Evolutionary conservation across 2,329 filamentous ascomycete species (phyloP).

Genomic region (Pseudogymnoascus sp.): DNA sequence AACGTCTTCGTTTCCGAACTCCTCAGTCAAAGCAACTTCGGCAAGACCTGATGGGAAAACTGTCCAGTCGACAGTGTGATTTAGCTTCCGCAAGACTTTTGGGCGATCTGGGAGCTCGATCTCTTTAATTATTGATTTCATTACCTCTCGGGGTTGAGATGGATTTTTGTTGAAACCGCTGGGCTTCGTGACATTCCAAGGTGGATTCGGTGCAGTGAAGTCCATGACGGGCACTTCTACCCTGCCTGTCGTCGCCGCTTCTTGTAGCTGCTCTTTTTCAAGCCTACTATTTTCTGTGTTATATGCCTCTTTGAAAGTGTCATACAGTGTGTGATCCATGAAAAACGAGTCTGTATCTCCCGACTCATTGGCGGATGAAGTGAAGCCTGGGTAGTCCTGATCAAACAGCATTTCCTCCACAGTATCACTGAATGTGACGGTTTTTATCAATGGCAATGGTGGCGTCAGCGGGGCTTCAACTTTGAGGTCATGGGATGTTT

Average conservation of each 20-base stretch:
- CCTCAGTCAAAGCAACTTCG: slow-evolving; percentile 33
- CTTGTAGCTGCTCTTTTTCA: slow-evolving; percentile 29
- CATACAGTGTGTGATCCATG: background rate
- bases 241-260: slow-evolving; percentile 34
- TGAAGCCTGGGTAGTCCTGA: background rate
- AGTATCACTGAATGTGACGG: slow-evolving; percentile 24
- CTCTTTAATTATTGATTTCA: slow-evolving; percentile 24
- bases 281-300: slow-evolving; percentile 18
- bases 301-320: slow-evolving; percentile 19
- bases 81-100: slow-evolving; percentile 34
- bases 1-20: slow-evolving; percentile 36
- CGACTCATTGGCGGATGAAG: background rate
- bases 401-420: slow-evolving; percentile 21
- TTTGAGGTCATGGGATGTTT: slow-evolving; percentile 21
- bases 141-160: slow-evolving; percentile 25
- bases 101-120: slow-evolving; percentile 31
- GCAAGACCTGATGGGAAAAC: slow-evolving; percentile 35
- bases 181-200: slow-evolving; percentile 36
- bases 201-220: slow-evolving; percentile 35
- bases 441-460: slow-evolving; percentile 17
- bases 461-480: slow-evolving; percentile 28
- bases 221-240: slow-evolving; percentile 43
- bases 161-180: background rate
- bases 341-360: background rate
- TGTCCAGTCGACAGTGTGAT: slow-evolving; percentile 39